Percentiles rank a stretch among this genome's conserved stretches.
These are phyloP conservation scores for Dittrichia graveolens DNA, from an alignment of 129 eudicot genomes.

Conservation along the genomic window DNA sequence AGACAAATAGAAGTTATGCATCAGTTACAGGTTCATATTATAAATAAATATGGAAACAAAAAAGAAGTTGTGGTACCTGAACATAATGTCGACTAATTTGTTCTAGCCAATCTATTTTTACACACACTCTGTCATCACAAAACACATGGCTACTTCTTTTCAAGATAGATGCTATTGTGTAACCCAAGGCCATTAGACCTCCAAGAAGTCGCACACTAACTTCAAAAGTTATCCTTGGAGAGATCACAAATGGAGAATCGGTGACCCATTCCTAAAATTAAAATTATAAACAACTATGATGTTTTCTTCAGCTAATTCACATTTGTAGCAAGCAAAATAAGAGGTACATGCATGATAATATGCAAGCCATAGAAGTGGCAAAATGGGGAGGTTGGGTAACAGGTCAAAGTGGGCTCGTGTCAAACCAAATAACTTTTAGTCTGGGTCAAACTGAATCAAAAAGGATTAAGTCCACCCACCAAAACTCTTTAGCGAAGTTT, in stretches of 20 bases:
- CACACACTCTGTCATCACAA: constrained; percentile 73
- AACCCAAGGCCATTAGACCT: constrained; percentile 96
- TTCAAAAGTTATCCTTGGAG: constrained; percentile 96
- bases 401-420: constrained; percentile 6
- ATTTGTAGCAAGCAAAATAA: neutral
- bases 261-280: constrained; percentile 81
- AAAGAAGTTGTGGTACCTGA: constrained; percentile 50
- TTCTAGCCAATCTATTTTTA: constrained; percentile 90
- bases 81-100: constrained; percentile 79
- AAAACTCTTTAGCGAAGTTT: neutral
- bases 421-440: too few relatives aligned
- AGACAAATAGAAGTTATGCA: neutral
- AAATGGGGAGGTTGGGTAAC: constrained; percentile 8
- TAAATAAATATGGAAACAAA: neutral
- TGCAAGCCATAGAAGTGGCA: neutral
- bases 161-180: constrained; percentile 91
- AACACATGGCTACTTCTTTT: constrained; percentile 91
- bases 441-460: neutral
- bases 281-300: constrained; percentile 1
- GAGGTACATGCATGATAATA: constrained; percentile 7
- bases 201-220: constrained; percentile 97
- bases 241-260: constrained; percentile 87
- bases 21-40: neutral
- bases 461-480: neutral
- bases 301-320: too few relatives aligned